Base-by-base conservation (phyloP, 2,329 filamentous ascomycete genomes). In the Pleoardoris graminearum region DNA sequence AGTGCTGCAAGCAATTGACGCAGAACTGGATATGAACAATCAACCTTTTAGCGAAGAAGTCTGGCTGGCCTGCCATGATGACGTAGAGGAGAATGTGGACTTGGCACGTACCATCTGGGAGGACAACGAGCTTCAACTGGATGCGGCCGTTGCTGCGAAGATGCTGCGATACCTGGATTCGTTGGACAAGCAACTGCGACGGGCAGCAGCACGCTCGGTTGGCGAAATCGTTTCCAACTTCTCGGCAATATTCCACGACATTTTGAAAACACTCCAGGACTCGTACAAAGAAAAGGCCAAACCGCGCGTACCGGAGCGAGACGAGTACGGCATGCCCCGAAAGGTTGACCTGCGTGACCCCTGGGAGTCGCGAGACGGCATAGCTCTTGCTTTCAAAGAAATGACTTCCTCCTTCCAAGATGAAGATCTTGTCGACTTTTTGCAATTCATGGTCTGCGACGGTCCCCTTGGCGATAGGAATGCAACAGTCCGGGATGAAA, bases 271-370 rank as follows among this genome's bases (percentile, higher is more conserved):
- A 48, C 79, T 99, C 19, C 81, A 91, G 66, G 76, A 81, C 4
- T 84, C 83, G 2, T 99, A 99, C 70, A 74, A 81, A 38, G 86
- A 92, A 57, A 83, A 93, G 59, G 88, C 90, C 6, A 95, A 94
- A 71, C 89, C 91, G 1, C 86, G 88, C 53, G 84, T 88, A 41
- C 90, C 91, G 10, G 86, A 93, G 65, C 85, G 93, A 33, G 93
- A 99, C 69, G 88, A 93, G 58, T 97, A 91, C 69, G 94, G 95
- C 48, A 96, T 99, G 89, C 89, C 91, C 3, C 88, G 86, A 66
- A 97, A 96, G 76, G 86, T 88, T 68, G 90, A 97, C 60, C 79
- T 91, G 10, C 83, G 88, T 4, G 94, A 99, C 74, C 89, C 88
- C 1, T 99, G 93, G 93, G 91, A 97, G 72, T 84, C 85, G 11